Percentiles rank a stretch among this genome's conserved stretches.
These are phyloP conservation scores for Pseudogymnoascus sp. DNA, from an alignment of 2,329 filamentous ascomycete genomes.

Conservation along the genomic window DNA sequence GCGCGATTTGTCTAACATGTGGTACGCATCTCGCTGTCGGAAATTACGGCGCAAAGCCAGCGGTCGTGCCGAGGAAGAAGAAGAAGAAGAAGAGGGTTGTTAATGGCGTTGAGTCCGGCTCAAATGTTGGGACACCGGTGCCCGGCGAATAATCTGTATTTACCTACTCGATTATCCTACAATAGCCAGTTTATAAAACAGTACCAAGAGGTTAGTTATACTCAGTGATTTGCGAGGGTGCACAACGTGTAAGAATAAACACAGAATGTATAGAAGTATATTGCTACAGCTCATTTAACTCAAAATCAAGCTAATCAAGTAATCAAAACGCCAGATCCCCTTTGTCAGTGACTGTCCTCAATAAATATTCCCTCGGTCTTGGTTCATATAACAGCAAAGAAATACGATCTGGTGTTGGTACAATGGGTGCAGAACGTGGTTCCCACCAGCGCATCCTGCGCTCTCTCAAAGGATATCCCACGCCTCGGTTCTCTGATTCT, in stretches of 20 bases:
- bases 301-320: neutral
- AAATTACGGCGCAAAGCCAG: slow-evolving; percentile 65
- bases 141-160: slow-evolving; percentile 24
- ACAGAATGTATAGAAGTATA: neutral
- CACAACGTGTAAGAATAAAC: neutral
- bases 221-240: slow-evolving; percentile 16
- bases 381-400: slow-evolving; percentile 33
- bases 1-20: slow-evolving; percentile 71
- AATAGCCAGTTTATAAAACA: neutral
- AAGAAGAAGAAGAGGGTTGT: slow-evolving; percentile 65
- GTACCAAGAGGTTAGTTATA: slow-evolving; percentile 29
- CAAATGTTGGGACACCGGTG: slow-evolving; percentile 51
- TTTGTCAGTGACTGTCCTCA: slow-evolving; percentile 30
- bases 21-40: slow-evolving; percentile 70
- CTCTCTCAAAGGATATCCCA: neutral
- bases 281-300: neutral
- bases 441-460: neutral
- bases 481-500: neutral
- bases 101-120: slow-evolving; percentile 44
- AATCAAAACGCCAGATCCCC: neutral
- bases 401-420: slow-evolving; percentile 15
- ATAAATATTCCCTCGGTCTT: slow-evolving; percentile 23
- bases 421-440: neutral
- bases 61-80: slow-evolving; percentile 62
- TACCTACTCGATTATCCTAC: neutral